Evolutionary conservation across 2,329 filamentous ascomycete genomes (phyloP), one percentile per base, ranked within the genome.

Genomic region (Dactylonectria estremocensis): DNA sequence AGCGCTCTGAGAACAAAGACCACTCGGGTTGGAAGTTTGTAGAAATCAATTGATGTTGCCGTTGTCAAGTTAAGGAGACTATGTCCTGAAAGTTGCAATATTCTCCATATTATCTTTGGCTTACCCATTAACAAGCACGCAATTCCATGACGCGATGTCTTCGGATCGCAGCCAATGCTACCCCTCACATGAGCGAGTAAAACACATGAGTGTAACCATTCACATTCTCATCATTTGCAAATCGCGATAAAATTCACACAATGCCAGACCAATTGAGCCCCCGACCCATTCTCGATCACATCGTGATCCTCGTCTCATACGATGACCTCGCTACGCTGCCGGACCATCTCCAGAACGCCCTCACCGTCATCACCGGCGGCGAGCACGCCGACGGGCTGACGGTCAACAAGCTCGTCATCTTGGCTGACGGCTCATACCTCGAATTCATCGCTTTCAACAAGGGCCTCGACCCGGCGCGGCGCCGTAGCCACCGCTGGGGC

Each of bases 361-460:
- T 93, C 79, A 87, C 84, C 54, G 79, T 92, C 61, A 85, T 86
- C 35, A 83, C 87, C 2, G 91, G 91, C 61, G 91, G 91, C 40
- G 82, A 80, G 16, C 90, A 92, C 73, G 86, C 88, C 9, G 90
- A 90, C 69, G 86, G 86, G 14, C 82, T 82, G 70, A 92, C 86
- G 1, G 86, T 85, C 67, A 93, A 92, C 79, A 86, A 85, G 49
- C 86, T 93, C 18, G 85, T 92, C 20, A 79, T 91, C 14, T 87
- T 93, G 66, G 74, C 82, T 28, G 90, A 92, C 71, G 91, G 91
- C 33, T 86, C 86, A 22, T 93, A 93, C 79, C 81, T 93, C 60
- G 91, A 93, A 75, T 81, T 92, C 57, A 90, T 92, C 67, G 86
- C 89, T 45, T 92, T 92, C 76, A 81, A 88, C 55, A 77, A 86